Evolutionary conservation across 73 alveolate genomes (phyloP), one percentile per base, ranked within the genome.

Genomic region (Paramecium biaurelia): DNA sequence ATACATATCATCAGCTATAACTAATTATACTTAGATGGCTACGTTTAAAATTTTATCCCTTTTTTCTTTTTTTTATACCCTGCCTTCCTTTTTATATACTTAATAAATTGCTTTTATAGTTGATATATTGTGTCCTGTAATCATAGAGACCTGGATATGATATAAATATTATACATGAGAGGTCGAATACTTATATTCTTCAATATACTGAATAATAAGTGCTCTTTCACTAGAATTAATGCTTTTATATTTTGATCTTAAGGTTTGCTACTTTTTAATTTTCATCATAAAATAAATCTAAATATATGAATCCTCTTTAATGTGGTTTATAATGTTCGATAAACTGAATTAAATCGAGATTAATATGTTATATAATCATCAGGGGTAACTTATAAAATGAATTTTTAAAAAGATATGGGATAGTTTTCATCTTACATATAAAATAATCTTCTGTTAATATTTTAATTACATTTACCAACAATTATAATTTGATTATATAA

Each of bases 11-110:
- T 70, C 85, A 32, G 8, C 85, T 1, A 70, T 8, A 32, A 26
- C 12, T 21, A 70, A 0, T n/a, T 21, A 7, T 1, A 30, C 30
- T 6, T 70, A 23, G 10, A 28, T 0, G 5, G 4, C 14, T 20
- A 32, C 8, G 14, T 32, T 70, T n/a, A 30, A 32, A 15, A 32
- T 70, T 30, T 32, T n/a, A 37, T 76, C 89, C 41, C 89, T 32
- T 42, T 38, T 76, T 1, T 38, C 35, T 42, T 76, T 76, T 28
- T 76, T 76, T 32, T 0, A 15, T 2, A 41, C n/a, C 7, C 89
- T 18, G 5, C 89, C 89, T 41, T 76, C 89, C 23, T 21, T 76
- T 57, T 76, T 76, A 76, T 76, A 76, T 0, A 76, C 70, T 76
- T 37, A 5, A 20, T 38, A 76, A 21, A 76, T 76, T 32, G 89